A percentile compares a stretch with the other conserved stretches of the same genome.
phyloP scores from a whole-genome alignment of 1,139 yeast species.

The Geotrichum bryndzae region DNA sequence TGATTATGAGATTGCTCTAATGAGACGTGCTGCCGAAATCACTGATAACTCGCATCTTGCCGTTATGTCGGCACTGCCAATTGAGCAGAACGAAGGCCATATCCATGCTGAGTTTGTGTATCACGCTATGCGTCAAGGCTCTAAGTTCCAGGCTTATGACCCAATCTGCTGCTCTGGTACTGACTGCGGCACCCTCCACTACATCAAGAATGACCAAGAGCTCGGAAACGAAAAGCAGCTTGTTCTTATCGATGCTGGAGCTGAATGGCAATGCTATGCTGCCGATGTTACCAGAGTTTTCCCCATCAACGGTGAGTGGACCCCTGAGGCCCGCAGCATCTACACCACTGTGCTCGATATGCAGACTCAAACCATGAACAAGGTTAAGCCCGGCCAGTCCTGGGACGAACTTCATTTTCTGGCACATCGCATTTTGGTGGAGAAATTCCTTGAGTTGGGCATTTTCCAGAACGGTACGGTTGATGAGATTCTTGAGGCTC shows the following conservation, averaged over 20 bases:
- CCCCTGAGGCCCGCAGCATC: conserved; percentile 75
- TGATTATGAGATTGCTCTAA: conserved; percentile 64
- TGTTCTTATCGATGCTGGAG: conserved; percentile 90
- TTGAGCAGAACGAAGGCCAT: conserved; percentile 82
- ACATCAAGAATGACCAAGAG: conserved; percentile 73
- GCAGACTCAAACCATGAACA: conserved; percentile 65
- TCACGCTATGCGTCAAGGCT: conserved; percentile 90
- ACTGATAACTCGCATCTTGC: conserved; percentile 86
- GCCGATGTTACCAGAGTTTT: conserved; percentile 92
- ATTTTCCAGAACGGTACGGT: conserved; percentile 61
- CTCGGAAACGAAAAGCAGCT: conserved; percentile 48
- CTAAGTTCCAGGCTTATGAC: conserved; percentile 81
- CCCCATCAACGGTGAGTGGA: conserved; percentile 88
- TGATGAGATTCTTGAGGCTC: conserved; percentile 63
- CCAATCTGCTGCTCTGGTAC: conserved; percentile 96
- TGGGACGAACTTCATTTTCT: conserved; percentile 84
- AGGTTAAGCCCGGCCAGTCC: conserved; percentile 69
- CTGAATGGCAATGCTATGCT: conserved; percentile 92
- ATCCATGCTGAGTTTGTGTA: conserved; percentile 92
- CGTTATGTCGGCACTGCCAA: conserved; percentile 88
- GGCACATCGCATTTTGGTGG: conserved; percentile 72
- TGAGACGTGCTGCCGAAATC: conserved; percentile 75
- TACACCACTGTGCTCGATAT: conserved; percentile 77
- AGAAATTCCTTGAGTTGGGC: conserved; percentile 66
- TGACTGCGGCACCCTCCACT: conserved; percentile 85